phyloP scores from a whole-genome alignment of 2,329 filamentous ascomycete species.

The Rutstroemia sp. region DNA sequence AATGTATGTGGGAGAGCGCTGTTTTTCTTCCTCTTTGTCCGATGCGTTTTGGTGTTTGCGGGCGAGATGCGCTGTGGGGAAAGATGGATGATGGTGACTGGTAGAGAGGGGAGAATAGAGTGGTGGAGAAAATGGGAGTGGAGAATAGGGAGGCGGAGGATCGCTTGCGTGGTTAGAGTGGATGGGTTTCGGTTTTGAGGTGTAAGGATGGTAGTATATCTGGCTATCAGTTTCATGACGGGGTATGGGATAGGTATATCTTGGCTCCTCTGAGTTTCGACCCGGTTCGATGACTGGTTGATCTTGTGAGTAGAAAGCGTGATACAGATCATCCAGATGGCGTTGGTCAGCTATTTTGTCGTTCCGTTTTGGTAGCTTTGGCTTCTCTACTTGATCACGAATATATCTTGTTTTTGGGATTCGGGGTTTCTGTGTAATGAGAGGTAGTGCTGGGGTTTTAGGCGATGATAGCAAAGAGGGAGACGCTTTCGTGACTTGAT shows the following conservation, averaged over 20 bases:
- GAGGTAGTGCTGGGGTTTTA: background rate
- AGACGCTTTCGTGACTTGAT: background rate
- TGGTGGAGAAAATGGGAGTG: too few relatives aligned
- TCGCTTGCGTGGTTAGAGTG: too few relatives aligned
- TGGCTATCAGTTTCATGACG: conserved; percentile 1
- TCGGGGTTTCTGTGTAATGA: background rate
- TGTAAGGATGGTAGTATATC: too few relatives aligned
- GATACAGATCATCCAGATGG: conserved; percentile 16
- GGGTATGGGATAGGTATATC: conserved; percentile 7
- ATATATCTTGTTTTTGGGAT: conserved; percentile 17
- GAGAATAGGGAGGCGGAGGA: too few relatives aligned
- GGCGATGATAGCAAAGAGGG: background rate
- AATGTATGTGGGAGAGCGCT: too few relatives aligned
- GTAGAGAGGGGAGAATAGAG: too few relatives aligned
- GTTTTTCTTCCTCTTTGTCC: too few relatives aligned
- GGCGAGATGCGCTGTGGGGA: too few relatives aligned
- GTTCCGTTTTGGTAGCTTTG: conserved; percentile 11
- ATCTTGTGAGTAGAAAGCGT: conserved; percentile 16
- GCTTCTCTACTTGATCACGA: conserved; percentile 9
- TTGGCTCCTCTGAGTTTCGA: conserved; percentile 15
- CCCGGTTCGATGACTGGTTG: conserved; percentile 24
- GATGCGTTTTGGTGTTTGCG: too few relatives aligned
- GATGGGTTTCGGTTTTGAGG: too few relatives aligned
- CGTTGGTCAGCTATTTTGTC: conserved; percentile 16
- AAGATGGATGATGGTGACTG: too few relatives aligned